A percentile compares a stretch with the other conserved stretches of the same genome.
Conservation (phyloP, 2,329 filamentous ascomycete genomes). For the Monilinia fructigena region DNA sequence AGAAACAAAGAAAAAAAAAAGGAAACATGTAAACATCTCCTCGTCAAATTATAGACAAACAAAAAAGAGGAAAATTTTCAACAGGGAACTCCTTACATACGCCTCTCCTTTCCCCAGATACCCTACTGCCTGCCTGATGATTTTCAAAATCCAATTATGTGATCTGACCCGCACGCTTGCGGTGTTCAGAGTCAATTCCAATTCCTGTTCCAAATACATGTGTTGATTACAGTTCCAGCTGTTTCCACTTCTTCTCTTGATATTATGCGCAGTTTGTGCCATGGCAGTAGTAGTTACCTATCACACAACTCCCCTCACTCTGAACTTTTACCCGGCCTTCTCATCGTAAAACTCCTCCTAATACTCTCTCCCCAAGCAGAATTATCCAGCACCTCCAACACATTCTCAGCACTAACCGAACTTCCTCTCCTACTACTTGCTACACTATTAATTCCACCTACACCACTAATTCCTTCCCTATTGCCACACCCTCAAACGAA, state of each 20-base stretch:
- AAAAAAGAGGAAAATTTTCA: background rate
- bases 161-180: background rate
- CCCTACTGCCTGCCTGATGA: background rate
- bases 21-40: background rate
- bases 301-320: background rate
- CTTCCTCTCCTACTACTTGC: slow-evolving; percentile 63
- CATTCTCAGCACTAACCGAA: slow-evolving; percentile 70
- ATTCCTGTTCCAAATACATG: background rate
- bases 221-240: background rate
- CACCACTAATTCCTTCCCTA: slow-evolving; percentile 28
- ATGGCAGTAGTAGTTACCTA: background rate
- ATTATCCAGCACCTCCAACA: slow-evolving; percentile 82
- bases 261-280: background rate
- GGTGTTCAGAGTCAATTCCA: background rate
- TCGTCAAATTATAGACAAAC: background rate
- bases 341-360: slow-evolving; percentile 76
- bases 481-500: slow-evolving; percentile 34
- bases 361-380: slow-evolving; percentile 94
- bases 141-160: background rate
- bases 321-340: slow-evolving; percentile 42
- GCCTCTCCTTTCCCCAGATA: background rate
- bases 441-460: slow-evolving; percentile 30
- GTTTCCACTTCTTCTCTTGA: background rate
- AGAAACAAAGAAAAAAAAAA: background rate
- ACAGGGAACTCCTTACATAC: background rate